Evolutionary conservation across 2,329 filamentous ascomycete species (phyloP).

Genomic region (Fusarium fracticaudum): DNA sequence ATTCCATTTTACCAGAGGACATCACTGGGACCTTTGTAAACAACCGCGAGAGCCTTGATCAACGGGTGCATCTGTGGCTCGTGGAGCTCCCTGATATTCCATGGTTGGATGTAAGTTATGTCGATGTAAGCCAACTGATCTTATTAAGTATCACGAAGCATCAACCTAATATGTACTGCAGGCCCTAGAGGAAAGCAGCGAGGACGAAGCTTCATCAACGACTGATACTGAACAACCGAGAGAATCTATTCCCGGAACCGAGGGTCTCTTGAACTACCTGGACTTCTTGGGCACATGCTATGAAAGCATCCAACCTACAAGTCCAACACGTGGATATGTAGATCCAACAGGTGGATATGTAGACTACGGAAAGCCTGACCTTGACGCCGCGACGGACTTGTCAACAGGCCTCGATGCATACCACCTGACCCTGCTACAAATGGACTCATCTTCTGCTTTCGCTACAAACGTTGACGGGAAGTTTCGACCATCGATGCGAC

Average conservation of each 20-base stretch:
- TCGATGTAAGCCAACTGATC: not conserved
- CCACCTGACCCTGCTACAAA: not conserved
- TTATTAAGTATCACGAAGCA: rapidly evolving
- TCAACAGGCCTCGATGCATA: not conserved
- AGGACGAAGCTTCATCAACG: not conserved
- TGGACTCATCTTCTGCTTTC: not conserved
- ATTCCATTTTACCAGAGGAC: too few relatives aligned
- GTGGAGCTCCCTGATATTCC: not conserved
- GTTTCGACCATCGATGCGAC: not conserved
- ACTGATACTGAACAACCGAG: not conserved
- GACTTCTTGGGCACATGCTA: not conserved
- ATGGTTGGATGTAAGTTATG: not conserved
- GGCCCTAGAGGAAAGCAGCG: not conserved
- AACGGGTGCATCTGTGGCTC: not conserved
- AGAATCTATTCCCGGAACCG: not conserved
- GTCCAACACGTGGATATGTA: not conserved
- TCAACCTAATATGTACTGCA: not conserved
- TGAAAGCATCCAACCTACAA: not conserved
- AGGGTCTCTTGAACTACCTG: not conserved
- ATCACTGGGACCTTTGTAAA: not conserved
- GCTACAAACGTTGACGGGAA: not conserved
- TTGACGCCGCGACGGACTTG: rapidly evolving
- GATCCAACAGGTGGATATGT: not conserved
- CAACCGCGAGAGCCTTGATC: rapidly evolving
- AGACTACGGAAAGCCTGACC: not conserved